Conservation (phyloP, 257 asterid species). For the Solanum ossicruentum region DNA sequence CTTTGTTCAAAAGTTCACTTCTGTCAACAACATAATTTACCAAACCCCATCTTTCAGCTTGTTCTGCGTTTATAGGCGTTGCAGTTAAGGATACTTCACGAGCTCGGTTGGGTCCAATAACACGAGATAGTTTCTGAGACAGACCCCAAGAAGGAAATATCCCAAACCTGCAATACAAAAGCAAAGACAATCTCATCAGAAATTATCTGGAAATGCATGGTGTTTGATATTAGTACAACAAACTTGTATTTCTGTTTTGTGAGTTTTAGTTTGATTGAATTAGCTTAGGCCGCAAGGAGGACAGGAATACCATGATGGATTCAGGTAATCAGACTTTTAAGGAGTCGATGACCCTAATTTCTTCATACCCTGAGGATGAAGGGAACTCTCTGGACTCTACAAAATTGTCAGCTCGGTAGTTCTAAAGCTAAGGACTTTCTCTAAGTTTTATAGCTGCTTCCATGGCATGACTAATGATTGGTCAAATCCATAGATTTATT, state of each 20-base stretch:
- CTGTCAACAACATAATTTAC: conserved; percentile 85
- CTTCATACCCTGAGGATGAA: background rate
- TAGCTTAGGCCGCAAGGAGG: background rate
- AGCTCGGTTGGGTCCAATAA: conserved; percentile 77
- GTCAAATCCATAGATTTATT: background rate
- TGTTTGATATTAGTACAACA: background rate
- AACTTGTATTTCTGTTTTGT: background rate
- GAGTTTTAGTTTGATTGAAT: background rate
- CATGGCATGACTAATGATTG: background rate
- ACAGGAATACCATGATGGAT: background rate
- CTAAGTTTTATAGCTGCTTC: background rate
- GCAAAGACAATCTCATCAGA: background rate
- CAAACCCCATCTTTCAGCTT: conserved; percentile 91
- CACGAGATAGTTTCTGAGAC: conserved; percentile 88
- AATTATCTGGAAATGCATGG: background rate
- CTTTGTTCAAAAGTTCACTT: conserved; percentile 56
- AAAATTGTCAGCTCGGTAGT: background rate
- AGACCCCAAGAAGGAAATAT: conserved; percentile 99
- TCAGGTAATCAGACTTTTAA: background rate
- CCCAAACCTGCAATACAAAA: conserved; percentile 51
- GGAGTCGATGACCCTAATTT: background rate
- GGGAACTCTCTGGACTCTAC: background rate
- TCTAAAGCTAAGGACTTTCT: background rate
- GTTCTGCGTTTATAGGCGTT: conserved; percentile 63
- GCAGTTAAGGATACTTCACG: conserved; percentile 77